phyloP scores from a whole-genome alignment of 2,329 filamentous ascomycete species.

The Claviceps purpurea region DNA sequence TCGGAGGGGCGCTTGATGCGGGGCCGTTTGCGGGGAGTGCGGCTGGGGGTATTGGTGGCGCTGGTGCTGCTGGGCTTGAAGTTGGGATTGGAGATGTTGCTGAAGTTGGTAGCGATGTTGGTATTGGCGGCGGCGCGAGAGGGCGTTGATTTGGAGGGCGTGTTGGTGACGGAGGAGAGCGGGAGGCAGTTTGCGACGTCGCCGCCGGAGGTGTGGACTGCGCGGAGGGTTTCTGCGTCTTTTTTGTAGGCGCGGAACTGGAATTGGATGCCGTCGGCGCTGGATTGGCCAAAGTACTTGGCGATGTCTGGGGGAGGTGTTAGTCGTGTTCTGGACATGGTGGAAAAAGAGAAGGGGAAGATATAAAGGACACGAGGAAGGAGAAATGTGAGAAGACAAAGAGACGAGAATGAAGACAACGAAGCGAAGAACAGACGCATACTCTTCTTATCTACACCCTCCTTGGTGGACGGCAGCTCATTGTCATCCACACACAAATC shows the following conservation, averaged over 20 bases:
- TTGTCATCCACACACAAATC: constrained; percentile 23
- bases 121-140: background rate
- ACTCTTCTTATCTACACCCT: constrained; percentile 28
- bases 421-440: constrained; percentile 10
- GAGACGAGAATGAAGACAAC: background rate
- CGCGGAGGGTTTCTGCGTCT: constrained; percentile 34
- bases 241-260: constrained; percentile 45
- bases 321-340: constrained; percentile 3
- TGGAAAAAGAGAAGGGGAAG: background rate
- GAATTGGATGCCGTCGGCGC: constrained; percentile 43
- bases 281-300: constrained; percentile 46
- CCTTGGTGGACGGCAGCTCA: constrained; percentile 23
- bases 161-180: constrained; percentile 15
- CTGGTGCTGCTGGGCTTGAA: background rate
- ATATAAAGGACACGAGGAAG: background rate
- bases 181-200: constrained; percentile 30
- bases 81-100: too few relatives aligned
- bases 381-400: background rate
- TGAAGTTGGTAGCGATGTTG: too few relatives aligned
- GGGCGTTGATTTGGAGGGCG: constrained; percentile 14
- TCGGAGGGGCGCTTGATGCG: constrained; percentile 16
- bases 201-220: constrained; percentile 28
- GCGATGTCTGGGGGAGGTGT: constrained; percentile 36
- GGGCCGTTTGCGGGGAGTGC: constrained; percentile 15
- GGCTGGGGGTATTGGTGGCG: constrained; percentile 3